Conservation (phyloP, 441 rosid genomes). For the Heliophila coronopifolia region DNA sequence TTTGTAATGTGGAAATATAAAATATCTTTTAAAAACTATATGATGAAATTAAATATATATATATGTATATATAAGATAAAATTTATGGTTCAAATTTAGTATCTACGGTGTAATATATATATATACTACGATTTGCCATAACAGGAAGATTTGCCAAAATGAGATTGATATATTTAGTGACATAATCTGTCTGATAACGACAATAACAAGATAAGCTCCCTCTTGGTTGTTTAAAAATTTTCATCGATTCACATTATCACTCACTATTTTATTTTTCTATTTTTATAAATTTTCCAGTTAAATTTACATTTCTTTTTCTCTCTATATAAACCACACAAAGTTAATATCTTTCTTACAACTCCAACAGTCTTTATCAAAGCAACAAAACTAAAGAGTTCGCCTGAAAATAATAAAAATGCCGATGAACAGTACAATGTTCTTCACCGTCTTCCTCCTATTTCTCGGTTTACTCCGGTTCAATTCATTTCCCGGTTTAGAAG, state of each 20-base stretch:
- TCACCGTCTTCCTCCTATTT: conserved; percentile 1
- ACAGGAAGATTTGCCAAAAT: neutral
- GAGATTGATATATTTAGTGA: neutral
- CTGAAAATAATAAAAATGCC: conserved; percentile 20
- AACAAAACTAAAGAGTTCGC: conserved; percentile 5
- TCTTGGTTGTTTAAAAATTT: neutral
- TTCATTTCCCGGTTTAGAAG: conserved; percentile 35
- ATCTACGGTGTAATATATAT: too few species aligned
- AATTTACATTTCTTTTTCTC: conserved; percentile 8
- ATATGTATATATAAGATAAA: too few species aligned
- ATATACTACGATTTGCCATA: neutral
- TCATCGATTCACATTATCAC: conserved; percentile 23
- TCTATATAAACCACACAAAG: conserved; percentile 19
- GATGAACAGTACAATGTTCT: conserved; percentile 10
- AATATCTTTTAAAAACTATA: too few species aligned
- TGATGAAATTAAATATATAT: too few species aligned
- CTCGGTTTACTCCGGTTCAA: conserved; percentile 22
- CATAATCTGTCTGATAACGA: conserved; percentile 18
- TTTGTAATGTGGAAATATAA: too few species aligned
- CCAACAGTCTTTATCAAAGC: too few species aligned
- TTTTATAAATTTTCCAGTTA: neutral
- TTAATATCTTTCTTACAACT: conserved; percentile 10
- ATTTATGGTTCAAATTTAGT: too few species aligned
- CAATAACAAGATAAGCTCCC: neutral
- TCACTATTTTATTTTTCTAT: neutral